Evolutionary conservation across 202 grass and related monocot species (phyloP).

Genomic region (Zizania palustris): DNA sequence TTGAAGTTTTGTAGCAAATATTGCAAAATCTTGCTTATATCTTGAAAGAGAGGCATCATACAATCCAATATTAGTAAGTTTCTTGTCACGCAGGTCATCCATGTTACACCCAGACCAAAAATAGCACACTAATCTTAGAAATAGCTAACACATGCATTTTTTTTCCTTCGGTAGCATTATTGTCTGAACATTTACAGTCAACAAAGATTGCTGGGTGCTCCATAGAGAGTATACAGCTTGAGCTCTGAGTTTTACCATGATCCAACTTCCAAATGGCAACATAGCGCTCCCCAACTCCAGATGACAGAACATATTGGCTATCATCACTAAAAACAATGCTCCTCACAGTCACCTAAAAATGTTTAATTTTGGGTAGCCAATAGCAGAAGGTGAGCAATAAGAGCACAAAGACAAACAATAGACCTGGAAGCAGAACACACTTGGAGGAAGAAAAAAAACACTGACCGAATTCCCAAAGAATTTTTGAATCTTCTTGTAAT

Average conservation of each 20-base stretch:
- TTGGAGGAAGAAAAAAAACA: slow-evolving; percentile 11
- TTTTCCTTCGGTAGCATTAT: slow-evolving; percentile 38
- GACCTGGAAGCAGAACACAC: slow-evolving; percentile 19
- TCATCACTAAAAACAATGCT: slow-evolving; percentile 87
- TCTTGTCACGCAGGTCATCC: slow-evolving; percentile 63
- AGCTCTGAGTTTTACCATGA: slow-evolving; percentile 57
- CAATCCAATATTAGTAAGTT: slow-evolving; percentile 71
- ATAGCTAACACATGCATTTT: slow-evolving; percentile 69
- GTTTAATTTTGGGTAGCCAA: slow-evolving; percentile 33
- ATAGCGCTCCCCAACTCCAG: slow-evolving; percentile 84
- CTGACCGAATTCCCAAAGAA: slow-evolving; percentile 87
- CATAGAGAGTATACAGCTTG: slow-evolving; percentile 79
- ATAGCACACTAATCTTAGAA: slow-evolving; percentile 82
- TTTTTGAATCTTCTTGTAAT: slow-evolving; percentile 91
- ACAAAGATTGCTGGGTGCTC: slow-evolving; percentile 83
- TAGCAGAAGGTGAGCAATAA: slow-evolving; percentile 27
- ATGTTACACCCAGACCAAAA: slow-evolving; percentile 79
- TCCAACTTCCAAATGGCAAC: slow-evolving; percentile 88
- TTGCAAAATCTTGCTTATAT: slow-evolving; percentile 48
- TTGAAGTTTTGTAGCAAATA: slow-evolving; percentile 81
- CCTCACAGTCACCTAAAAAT: slow-evolving; percentile 74
- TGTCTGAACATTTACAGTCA: slow-evolving; percentile 59
- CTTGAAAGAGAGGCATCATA: slow-evolving; percentile 54
- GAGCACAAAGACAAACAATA: slow-evolving; percentile 11
- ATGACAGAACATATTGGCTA: slow-evolving; percentile 72